Base-by-base conservation (phyloP, 345 rosid species). In the Trapa incisa region DNA sequence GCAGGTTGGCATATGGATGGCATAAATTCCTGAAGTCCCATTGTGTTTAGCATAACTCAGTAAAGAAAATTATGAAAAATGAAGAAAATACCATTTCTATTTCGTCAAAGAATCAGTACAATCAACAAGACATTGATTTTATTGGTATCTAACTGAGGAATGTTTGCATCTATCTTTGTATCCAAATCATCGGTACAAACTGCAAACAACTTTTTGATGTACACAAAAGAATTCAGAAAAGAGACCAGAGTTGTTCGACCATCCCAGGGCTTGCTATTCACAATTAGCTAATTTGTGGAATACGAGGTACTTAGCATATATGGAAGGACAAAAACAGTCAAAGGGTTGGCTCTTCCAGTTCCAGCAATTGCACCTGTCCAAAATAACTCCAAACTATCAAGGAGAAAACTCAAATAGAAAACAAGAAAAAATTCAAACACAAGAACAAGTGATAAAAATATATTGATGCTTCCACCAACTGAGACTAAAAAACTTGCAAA, bases 381-480 rank as follows among this genome's bases (percentile, higher is more conserved):
- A 80, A 78, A 81, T 78, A 83, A 84, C 80, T 74, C 78, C 70
- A 77, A 80, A 75, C 83, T 69, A 89, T 85, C 95, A 87, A 92
- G 80, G 78, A 72, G 88, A 81, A 77, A 83, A 82, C 76, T 56
- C 39, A 32, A 32, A 56, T 22, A 4, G 62, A 52, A 47, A 65
- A 58, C 45, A 22, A 22, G 29, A 22, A 22, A 22, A 22, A 22
- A 22, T 22, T 22, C 29, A 22, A 22, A 22, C 29, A 22, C 29
- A 56, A 41, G 43, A 67, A 38, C 17, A 61, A 61, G 5, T 60
- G 37, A 58, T 15, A 58, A 35, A 54, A 54, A 17, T 17, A 22
- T 22, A 54, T n/a, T n/a, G 33, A 54, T 22, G 60, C 60, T n/a
- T 50, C 60, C 12, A 54, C 60, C 33, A 17, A 17, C 22, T 54